These are phyloP conservation scores for Zygoascus flipseniorum DNA, from an alignment of 805 yeast genomes.

Conservation along the genomic window DNA sequence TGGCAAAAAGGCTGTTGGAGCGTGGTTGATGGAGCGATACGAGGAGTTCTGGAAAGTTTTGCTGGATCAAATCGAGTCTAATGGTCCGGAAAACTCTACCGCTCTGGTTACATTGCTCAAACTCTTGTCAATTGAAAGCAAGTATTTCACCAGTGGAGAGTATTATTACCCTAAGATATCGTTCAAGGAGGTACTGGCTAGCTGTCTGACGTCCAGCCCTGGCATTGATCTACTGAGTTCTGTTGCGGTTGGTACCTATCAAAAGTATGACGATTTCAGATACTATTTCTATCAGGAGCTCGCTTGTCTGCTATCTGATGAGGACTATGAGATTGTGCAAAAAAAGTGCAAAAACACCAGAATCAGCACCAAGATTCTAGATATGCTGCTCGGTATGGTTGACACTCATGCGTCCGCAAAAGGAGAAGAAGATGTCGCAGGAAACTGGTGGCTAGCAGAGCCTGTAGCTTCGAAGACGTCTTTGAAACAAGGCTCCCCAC, in stretches of 20 bases:
- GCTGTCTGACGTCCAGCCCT: slow-evolving; percentile 8
- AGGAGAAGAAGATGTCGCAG: neutral
- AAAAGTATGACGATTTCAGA: slow-evolving; percentile 66
- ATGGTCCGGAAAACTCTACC: neutral
- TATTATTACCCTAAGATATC: slow-evolving; percentile 56
- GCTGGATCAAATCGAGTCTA: slow-evolving; percentile 18
- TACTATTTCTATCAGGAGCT: slow-evolving; percentile 58
- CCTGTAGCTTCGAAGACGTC: slow-evolving; percentile 18
- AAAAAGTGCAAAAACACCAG: neutral
- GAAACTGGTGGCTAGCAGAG: slow-evolving; percentile 6
- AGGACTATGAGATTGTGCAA: slow-evolving; percentile 5
- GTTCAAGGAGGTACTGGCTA: slow-evolving; percentile 22
- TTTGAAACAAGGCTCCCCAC: slow-evolving; percentile 31
- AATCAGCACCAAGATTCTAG: neutral
- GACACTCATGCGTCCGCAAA: neutral
- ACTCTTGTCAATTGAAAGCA: slow-evolving; percentile 43
- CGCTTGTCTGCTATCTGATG: slow-evolving; percentile 26
- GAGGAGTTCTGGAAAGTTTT: slow-evolving; percentile 39
- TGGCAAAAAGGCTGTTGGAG: slow-evolving; percentile 40
- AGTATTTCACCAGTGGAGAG: slow-evolving; percentile 48
- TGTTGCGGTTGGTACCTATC: slow-evolving; percentile 47
- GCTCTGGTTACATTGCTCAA: slow-evolving; percentile 20
- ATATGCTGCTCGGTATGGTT: neutral
- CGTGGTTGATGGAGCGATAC: slow-evolving; percentile 59
- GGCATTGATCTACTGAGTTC: slow-evolving; percentile 40